These are phyloP conservation scores for Serendipita vermifera DNA, from an alignment of 768 basidiomycete species.

Conservation along the genomic window DNA sequence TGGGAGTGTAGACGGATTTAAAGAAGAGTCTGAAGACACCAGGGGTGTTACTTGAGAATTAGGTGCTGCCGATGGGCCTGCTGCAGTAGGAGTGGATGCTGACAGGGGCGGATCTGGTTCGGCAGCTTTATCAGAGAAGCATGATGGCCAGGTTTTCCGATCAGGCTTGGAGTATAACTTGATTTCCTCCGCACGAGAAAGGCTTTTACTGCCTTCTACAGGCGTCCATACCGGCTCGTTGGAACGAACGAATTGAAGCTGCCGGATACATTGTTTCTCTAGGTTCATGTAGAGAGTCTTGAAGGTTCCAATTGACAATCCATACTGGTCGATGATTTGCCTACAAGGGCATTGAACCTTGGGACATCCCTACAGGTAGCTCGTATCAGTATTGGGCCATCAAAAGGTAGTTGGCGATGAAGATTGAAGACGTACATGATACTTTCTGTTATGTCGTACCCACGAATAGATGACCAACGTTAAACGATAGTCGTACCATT, in stretches of 20 bases:
- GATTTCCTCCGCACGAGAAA: neutral
- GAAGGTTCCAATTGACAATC: neutral
- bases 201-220: neutral
- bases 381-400: too few relatives aligned
- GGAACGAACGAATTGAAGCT: neutral
- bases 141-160: neutral
- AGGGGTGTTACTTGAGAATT: too few relatives aligned
- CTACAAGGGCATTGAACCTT: neutral
- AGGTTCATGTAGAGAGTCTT: neutral
- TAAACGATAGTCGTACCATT: neutral
- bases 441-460: slow-evolving; percentile 3
- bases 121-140: neutral
- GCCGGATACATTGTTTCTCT: neutral
- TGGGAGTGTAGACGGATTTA: too few relatives aligned
- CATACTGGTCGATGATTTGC: neutral
- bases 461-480: neutral
- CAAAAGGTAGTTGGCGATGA: too few relatives aligned
- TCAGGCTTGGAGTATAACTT: neutral
- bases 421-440: slow-evolving; percentile 1
- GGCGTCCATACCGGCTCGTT: neutral
- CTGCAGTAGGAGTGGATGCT: too few relatives aligned
- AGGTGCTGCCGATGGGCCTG: too few relatives aligned
- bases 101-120: neutral
- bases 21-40: too few relatives aligned
- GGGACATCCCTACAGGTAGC: too few relatives aligned